phyloP scores from a whole-genome alignment of 257 asterid species.

The Gentiana macrophylla region DNA sequence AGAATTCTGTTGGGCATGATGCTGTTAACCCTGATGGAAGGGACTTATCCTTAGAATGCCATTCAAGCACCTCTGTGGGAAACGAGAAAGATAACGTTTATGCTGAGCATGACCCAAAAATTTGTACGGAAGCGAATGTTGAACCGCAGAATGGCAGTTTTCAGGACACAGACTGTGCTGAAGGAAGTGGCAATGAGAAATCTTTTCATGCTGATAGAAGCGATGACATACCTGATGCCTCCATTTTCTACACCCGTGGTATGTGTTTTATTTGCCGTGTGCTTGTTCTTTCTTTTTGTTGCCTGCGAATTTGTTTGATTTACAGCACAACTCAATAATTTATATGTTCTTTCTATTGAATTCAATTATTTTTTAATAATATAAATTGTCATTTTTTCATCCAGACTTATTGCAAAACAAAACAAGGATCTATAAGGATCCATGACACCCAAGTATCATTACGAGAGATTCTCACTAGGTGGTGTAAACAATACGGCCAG shows the following conservation, averaged over 20 bases:
- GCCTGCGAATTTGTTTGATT: too few species aligned
- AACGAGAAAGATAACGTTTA: constrained; percentile 31
- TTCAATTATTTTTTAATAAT: too few species aligned
- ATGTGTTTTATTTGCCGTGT: constrained; percentile 10
- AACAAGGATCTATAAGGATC: too few species aligned
- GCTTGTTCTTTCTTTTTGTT: too few species aligned
- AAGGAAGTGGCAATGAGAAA: constrained; percentile 28
- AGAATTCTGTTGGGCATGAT: constrained; percentile 29
- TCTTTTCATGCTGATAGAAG: constrained; percentile 17
- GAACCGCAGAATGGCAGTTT: constrained; percentile 16
- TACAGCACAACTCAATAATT: too few species aligned
- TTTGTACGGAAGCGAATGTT: constrained; percentile 24
- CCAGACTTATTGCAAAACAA: too few species aligned
- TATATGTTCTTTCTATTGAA: too few species aligned
- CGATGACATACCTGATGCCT: constrained; percentile 36
- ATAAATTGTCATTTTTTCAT: too few species aligned
- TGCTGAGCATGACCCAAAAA: constrained; percentile 15
- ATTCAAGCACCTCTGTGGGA: constrained; percentile 60
- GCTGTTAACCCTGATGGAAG: constrained; percentile 29
- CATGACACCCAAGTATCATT: too few species aligned
- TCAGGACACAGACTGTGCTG: constrained; percentile 27
- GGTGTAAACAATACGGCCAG: too few species aligned
- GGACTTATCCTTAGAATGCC: constrained; percentile 19
- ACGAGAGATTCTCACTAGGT: too few species aligned
- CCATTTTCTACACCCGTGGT: constrained; percentile 64